phyloP scores from a whole-genome alignment of 1,284 basidiomycete species.

The Boletellus deceptivus region DNA sequence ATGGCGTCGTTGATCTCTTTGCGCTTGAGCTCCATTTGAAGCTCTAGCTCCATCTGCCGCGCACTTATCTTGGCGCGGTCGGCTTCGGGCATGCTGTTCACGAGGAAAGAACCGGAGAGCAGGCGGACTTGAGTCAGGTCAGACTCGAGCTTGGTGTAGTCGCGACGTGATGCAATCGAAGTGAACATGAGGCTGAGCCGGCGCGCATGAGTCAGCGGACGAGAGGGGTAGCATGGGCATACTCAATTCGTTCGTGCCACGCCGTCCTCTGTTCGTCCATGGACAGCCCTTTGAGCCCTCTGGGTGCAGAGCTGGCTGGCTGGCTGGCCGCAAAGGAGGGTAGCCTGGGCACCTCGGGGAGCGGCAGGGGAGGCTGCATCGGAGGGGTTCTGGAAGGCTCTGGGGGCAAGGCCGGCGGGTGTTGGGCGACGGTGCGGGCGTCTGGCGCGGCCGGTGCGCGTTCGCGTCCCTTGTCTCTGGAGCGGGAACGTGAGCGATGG shows the following conservation, averaged over 20 bases:
- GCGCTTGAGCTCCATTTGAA: slow-evolving; percentile 23
- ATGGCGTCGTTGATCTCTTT: slow-evolving; percentile 31
- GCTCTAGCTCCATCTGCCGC: slow-evolving; percentile 24
- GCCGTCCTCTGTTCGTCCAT: slow-evolving; percentile 31
- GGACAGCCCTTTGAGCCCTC: slow-evolving; percentile 17
- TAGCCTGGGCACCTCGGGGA: slow-evolving; percentile 14
- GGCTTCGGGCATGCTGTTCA: slow-evolving; percentile 11
- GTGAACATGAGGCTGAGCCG: slow-evolving; percentile 29
- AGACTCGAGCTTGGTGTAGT: slow-evolving; percentile 29
- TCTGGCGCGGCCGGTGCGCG: not conserved
- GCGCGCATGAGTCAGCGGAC: slow-evolving; percentile 2
- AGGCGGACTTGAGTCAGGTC: slow-evolving; percentile 25
- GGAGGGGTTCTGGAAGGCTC: slow-evolving; percentile 22
- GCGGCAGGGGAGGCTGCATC: slow-evolving; percentile 19
- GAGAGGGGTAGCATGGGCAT: slow-evolving; percentile 5
- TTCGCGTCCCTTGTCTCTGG: slow-evolving; percentile 11
- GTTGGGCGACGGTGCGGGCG: not conserved
- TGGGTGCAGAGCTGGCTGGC: slow-evolving; percentile 1
- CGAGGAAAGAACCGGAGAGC: slow-evolving; percentile 21
- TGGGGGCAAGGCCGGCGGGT: slow-evolving; percentile 4
- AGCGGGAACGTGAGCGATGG: slow-evolving; percentile 16
- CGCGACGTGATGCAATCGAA: slow-evolving; percentile 31
- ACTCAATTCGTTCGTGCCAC: slow-evolving; percentile 36
- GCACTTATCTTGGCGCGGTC: slow-evolving; percentile 15
- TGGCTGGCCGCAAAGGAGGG: slow-evolving; percentile 21